phyloP scores from a whole-genome alignment of 1,284 basidiomycete genomes.

The Leccinum pachyderme region DNA sequence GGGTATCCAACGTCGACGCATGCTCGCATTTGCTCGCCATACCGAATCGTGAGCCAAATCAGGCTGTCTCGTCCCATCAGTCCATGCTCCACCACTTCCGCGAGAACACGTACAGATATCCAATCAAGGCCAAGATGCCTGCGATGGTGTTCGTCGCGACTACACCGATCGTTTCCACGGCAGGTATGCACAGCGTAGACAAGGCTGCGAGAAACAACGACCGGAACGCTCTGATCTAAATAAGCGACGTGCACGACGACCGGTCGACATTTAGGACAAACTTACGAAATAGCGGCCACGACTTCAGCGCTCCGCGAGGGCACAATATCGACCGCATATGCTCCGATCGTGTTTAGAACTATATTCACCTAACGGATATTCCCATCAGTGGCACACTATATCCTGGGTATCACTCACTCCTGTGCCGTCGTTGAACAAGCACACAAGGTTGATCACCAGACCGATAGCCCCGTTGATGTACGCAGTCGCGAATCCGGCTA shows the following conservation, averaged over 20 bases:
- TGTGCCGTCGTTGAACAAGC: constrained; percentile 48
- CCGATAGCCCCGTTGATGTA: constrained; percentile 42
- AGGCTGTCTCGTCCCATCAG: constrained; percentile 30
- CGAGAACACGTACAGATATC: constrained; percentile 40
- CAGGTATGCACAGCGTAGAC: constrained; percentile 32
- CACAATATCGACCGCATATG: constrained; percentile 58
- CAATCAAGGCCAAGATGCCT: constrained; percentile 41
- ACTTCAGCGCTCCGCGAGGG: constrained; percentile 53
- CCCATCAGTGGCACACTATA: background rate
- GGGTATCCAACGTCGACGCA: background rate
- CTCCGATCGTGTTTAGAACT: constrained; percentile 48
- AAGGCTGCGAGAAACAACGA: constrained; percentile 34
- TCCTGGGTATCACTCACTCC: constrained; percentile 37
- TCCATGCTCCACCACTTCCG: background rate
- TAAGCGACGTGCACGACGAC: background rate
- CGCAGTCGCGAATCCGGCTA: constrained; percentile 21
- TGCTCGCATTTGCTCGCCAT: constrained; percentile 15
- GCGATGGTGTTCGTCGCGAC: constrained; percentile 50
- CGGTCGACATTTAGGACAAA: background rate
- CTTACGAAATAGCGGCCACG: constrained; percentile 43
- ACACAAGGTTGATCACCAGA: constrained; percentile 40
- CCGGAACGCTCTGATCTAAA: constrained; percentile 41
- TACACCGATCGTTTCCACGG: constrained; percentile 53
- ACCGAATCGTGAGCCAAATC: constrained; percentile 42
- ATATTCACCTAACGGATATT: constrained; percentile 39